These are phyloP conservation scores for Gynostemma pentaphyllum DNA, from an alignment of 306 rosid species.

Conservation along the genomic window DNA sequence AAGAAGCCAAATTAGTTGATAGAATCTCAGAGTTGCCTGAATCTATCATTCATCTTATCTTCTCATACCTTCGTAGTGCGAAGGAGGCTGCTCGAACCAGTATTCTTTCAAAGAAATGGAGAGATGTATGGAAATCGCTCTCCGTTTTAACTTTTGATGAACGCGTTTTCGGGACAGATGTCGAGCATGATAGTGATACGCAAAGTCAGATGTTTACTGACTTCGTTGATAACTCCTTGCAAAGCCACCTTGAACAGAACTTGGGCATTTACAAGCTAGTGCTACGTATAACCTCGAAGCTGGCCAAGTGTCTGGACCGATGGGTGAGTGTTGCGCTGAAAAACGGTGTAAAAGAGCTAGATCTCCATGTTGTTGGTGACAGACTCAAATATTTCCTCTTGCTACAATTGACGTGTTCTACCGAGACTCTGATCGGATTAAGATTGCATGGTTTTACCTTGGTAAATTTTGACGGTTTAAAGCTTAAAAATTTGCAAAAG, in stretches of 20 bases:
- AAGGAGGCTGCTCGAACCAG: conserved; percentile 38
- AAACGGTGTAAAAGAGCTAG: background rate
- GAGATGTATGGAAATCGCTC: conserved; percentile 32
- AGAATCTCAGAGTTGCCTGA: conserved; percentile 27
- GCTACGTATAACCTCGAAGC: background rate
- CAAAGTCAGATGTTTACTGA: background rate
- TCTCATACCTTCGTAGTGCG: conserved; percentile 23
- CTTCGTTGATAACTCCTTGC: conserved; percentile 2
- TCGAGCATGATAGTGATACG: too few species aligned
- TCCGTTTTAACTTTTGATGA: conserved; percentile 29
- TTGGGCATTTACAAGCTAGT: conserved; percentile 1
- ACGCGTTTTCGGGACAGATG: background rate
- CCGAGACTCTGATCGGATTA: conserved; percentile 1
- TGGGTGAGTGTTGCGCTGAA: background rate
- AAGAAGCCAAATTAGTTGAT: background rate
- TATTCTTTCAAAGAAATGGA: conserved; percentile 47
- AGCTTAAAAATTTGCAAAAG: conserved; percentile 1
- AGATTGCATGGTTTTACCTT: background rate
- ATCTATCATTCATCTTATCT: conserved; percentile 33
- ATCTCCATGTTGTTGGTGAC: background rate
- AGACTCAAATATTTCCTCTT: background rate
- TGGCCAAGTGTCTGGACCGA: background rate
- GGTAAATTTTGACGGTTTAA: background rate
- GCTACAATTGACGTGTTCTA: background rate
- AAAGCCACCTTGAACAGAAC: background rate